Evolutionary conservation across 2,329 filamentous ascomycete genomes (phyloP).

Genomic region (Diaporthe sp.): DNA sequence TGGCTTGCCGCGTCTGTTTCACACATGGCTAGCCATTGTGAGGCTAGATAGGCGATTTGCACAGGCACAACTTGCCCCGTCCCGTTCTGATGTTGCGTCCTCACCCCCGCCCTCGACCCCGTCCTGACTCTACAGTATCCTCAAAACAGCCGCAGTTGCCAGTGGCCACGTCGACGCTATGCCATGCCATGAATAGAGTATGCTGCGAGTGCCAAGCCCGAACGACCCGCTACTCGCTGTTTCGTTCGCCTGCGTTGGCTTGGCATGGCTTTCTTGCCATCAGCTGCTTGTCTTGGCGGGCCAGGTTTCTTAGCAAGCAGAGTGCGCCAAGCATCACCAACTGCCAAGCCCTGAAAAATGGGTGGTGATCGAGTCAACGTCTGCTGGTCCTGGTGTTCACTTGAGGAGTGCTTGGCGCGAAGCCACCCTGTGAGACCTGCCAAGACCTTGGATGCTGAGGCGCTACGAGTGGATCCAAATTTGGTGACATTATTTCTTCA

Average conservation of each 20-base stretch:
- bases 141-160: conserved; percentile 18
- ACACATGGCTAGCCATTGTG: conserved; percentile 18
- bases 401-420: not conserved
- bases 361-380: conserved; percentile 22
- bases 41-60: not conserved
- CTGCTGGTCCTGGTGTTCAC: not conserved
- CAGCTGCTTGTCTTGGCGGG: conserved; percentile 22
- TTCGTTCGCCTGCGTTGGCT: conserved; percentile 15
- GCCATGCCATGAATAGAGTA: conserved; percentile 12
- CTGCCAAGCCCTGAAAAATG: conserved; percentile 8
- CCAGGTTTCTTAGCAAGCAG: not conserved
- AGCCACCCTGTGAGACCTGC: conserved; percentile 25
- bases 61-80: not conserved
- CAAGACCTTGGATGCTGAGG: conserved; percentile 22
- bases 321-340: conserved; percentile 21
- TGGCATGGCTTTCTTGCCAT: conserved; percentile 17
- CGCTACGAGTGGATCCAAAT: not conserved
- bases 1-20: conserved; percentile 21
- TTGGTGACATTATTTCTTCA: not conserved
- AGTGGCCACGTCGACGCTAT: not conserved
- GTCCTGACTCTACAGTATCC: not conserved
- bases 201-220: conserved; percentile 25
- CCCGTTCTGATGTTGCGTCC: conserved; percentile 1
- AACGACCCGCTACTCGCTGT: conserved; percentile 22
- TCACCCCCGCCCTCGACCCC: not conserved